Percentiles rank a stretch among this genome's conserved stretches.
These are phyloP conservation scores for Beauveria sp. DNA, from an alignment of 2,329 filamentous ascomycete genomes.

Conservation along the genomic window DNA sequence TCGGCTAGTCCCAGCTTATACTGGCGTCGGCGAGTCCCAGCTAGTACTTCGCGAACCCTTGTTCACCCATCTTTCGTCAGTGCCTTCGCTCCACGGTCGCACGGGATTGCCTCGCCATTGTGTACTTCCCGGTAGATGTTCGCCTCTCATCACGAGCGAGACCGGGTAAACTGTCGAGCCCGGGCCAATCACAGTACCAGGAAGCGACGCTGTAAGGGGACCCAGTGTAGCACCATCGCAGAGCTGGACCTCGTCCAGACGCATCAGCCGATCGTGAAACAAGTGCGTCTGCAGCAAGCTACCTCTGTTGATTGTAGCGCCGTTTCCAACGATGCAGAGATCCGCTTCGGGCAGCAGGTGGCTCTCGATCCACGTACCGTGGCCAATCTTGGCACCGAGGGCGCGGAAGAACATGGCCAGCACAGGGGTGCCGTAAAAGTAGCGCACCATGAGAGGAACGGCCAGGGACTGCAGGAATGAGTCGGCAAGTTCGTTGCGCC, in stretches of 20 bases:
- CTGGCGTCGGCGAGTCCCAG: constrained; percentile 5
- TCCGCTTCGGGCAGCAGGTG: constrained; percentile 17
- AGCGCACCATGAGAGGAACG: constrained; percentile 13
- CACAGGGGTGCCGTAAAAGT: constrained; percentile 16
- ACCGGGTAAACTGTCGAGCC: constrained; percentile 15
- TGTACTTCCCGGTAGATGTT: constrained; percentile 15
- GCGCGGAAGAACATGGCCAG: constrained; percentile 15
- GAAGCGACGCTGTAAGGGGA: constrained; percentile 15
- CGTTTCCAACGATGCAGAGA: constrained; percentile 13
- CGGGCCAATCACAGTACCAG: constrained; percentile 14
- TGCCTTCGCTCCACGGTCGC: constrained; percentile 13
- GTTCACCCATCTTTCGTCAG: not conserved
- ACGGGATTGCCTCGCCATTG: constrained; percentile 17
- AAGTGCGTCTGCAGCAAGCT: constrained; percentile 17
- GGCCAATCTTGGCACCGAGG: constrained; percentile 16
- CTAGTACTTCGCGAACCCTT: not conserved
- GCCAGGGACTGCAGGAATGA: constrained; percentile 41
- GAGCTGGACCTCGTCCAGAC: constrained; percentile 16
- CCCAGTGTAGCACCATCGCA: constrained; percentile 15
- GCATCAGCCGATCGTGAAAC: constrained; percentile 18
- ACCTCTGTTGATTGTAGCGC: constrained; percentile 16
- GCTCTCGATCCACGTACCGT: constrained; percentile 18
- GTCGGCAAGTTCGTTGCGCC: constrained; percentile 44
- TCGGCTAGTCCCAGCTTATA: constrained; percentile 4
- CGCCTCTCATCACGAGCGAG: constrained; percentile 17